Percentiles rank a stretch among this genome's conserved stretches.
These are phyloP conservation scores for Vaccinium myrtillus DNA, from an alignment of 148 eudicot species.

Conservation along the genomic window DNA sequence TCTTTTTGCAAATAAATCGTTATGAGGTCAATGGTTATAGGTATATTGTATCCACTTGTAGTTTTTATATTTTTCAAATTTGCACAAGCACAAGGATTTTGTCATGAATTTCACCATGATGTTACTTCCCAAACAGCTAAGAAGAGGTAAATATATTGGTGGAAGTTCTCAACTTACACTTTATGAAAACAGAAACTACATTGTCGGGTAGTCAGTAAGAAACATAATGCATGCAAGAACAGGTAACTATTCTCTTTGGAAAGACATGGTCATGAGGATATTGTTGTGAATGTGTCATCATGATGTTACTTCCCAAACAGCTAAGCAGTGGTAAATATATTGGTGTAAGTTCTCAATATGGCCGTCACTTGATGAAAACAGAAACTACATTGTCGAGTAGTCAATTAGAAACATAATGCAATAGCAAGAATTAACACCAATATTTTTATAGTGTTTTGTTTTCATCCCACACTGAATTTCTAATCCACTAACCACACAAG, in stretches of 20 bases:
- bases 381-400: background rate
- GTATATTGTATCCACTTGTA: background rate
- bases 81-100: background rate
- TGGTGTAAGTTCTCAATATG: background rate
- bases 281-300: too few relatives aligned
- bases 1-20: slow-evolving; percentile 8
- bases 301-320: too few relatives aligned
- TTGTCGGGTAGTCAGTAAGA: background rate
- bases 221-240: background rate
- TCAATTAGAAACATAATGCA: background rate
- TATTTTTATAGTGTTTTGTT: background rate
- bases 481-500: background rate
- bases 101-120: background rate
- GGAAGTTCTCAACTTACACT: background rate
- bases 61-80: background rate
- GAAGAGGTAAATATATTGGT: background rate
- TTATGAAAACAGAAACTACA: background rate
- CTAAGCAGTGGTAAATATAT: background rate
- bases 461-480: background rate
- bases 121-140: background rate
- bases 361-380: background rate
- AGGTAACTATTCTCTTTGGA: too few relatives aligned
- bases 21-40: background rate
- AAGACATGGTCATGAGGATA: too few relatives aligned
- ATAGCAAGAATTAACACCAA: background rate